Evolutionary conservation across 2,329 filamentous ascomycete genomes (phyloP).

Genomic region (Pseudocercospora fijiensis): DNA sequence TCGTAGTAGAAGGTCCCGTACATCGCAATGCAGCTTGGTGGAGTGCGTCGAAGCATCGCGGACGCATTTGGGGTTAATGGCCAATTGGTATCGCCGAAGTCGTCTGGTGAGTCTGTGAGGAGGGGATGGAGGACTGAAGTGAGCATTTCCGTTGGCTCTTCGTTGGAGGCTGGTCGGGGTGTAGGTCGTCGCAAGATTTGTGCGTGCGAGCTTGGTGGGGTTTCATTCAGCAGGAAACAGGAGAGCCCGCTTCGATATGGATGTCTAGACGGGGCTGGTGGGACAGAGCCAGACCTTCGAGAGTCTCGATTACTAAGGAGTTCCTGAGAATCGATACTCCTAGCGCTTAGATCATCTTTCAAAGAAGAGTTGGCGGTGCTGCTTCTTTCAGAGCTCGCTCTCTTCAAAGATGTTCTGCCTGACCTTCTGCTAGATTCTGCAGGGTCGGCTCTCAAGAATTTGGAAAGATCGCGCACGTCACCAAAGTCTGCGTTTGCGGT

Average conservation of each 20-base stretch:
- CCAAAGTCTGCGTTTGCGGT: slow-evolving; percentile 15
- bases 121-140: not conserved
- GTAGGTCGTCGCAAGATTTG: slow-evolving; percentile 1
- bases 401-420: not conserved
- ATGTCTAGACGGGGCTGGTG: slow-evolving; percentile 11
- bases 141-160: not conserved
- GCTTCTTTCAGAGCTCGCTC: not conserved
- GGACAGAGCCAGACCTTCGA: slow-evolving; percentile 3
- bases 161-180: not conserved
- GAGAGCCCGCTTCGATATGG: slow-evolving; percentile 19
- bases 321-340: slow-evolving; percentile 14
- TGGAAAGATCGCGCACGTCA: slow-evolving; percentile 7
- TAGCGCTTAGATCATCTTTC: slow-evolving; percentile 1
- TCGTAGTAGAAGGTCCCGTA: not conserved
- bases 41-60: not conserved
- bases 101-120: not conserved
- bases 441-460: slow-evolving; percentile 12
- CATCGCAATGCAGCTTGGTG: not conserved
- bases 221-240: slow-evolving; percentile 6
- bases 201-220: not conserved
- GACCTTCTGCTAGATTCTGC: not conserved
- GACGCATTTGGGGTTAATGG: slow-evolving; percentile 3
- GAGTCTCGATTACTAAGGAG: slow-evolving; percentile 8
- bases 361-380: not conserved
- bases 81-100: slow-evolving; percentile 1